Evolutionary conservation across 768 basidiomycete genomes (phyloP).

Genomic region (Lactarius pseudohatsudake): DNA sequence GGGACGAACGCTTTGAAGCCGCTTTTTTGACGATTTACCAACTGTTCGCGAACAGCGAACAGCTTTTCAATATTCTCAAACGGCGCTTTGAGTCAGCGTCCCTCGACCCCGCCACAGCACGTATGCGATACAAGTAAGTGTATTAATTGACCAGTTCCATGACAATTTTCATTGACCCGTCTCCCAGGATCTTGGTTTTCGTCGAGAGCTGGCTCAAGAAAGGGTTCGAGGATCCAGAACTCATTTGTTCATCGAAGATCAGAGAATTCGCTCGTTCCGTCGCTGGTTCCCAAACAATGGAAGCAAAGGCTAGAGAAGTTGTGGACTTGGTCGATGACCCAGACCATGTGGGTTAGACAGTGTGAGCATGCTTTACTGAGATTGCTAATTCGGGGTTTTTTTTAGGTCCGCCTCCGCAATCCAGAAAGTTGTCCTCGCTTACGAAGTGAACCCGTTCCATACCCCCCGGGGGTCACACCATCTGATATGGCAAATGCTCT

Average conservation of each 20-base stretch:
- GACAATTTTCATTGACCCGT: not conserved
- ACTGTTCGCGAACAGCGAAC: conserved; percentile 14
- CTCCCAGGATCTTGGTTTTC: conserved; percentile 16
- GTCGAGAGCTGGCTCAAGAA: conserved; percentile 23
- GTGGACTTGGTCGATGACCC: conserved; percentile 1
- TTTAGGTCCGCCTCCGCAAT: conserved; percentile 12
- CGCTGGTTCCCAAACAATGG: conserved; percentile 12
- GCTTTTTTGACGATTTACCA: conserved; percentile 18
- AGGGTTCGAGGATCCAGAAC: conserved; percentile 20
- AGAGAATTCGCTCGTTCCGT: conserved; percentile 5
- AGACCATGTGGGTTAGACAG: conserved; percentile 7
- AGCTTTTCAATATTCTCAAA: conserved; percentile 16
- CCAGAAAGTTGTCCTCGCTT: not conserved
- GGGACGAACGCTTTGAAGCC: not conserved
- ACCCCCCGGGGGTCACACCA: conserved; percentile 2
- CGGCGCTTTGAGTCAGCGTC: conserved; percentile 9
- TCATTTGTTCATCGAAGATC: conserved; percentile 10
- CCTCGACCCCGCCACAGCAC: not conserved
- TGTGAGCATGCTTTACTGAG: not conserved
- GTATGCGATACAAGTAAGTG: conserved; percentile 13
- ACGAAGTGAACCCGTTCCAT: not conserved
- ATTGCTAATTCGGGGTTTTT: not conserved
- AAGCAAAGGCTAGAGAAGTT: conserved; percentile 14
- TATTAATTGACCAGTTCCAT: not conserved
- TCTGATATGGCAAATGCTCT: conserved; percentile 17